Conservation (phyloP, 2,329 filamentous ascomycete species). For the Beauveria asiatica region DNA sequence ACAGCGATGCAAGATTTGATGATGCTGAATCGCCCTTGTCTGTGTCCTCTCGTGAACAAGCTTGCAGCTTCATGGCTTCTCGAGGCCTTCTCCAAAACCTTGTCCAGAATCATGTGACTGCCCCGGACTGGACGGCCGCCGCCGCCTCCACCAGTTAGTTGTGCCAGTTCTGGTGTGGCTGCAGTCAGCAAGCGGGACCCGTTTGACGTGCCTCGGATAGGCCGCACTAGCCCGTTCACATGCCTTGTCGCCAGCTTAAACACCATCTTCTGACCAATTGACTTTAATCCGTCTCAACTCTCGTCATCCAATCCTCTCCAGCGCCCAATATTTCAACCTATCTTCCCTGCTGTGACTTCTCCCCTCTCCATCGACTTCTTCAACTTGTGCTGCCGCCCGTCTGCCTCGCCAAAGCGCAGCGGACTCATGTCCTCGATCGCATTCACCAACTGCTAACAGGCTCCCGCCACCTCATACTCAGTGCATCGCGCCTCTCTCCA, state of each 20-base stretch:
- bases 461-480: background rate
- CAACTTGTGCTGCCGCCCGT: background rate
- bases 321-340: background rate
- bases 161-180: background rate
- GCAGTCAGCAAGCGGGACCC: slow-evolving; percentile 7
- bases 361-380: background rate
- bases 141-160: background rate
- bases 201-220: slow-evolving; percentile 11
- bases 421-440: slow-evolving; percentile 9
- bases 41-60: background rate
- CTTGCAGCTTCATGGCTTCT: background rate
- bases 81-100: background rate
- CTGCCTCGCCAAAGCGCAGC: background rate
- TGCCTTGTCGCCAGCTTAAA: background rate
- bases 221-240: slow-evolving; percentile 9
- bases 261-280: background rate
- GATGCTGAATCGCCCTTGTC: background rate
- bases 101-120: slow-evolving; percentile 11
- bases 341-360: background rate
- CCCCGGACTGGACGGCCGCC: slow-evolving; percentile 2
- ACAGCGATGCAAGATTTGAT: background rate
- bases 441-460: slow-evolving; percentile 2
- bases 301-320: background rate
- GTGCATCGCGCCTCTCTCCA: background rate
- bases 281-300: background rate